Evolutionary conservation across 129 eudicot species (phyloP).

Genomic region (Escallonia herrerae): DNA sequence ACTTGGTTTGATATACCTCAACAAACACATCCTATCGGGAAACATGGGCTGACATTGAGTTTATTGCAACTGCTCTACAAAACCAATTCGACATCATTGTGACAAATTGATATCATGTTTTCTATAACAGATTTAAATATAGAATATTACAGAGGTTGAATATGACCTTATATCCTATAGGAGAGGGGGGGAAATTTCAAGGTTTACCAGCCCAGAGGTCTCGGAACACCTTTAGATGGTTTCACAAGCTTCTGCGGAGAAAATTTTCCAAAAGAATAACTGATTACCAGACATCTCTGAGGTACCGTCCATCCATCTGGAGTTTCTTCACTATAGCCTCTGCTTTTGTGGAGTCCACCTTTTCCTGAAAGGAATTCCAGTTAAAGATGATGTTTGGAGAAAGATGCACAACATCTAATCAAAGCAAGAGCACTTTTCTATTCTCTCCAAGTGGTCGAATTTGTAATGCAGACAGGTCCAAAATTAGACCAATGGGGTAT

Average conservation of each 20-base stretch:
- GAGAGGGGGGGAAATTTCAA: too few relatives aligned
- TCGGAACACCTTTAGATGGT: background rate
- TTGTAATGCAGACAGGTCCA: too few relatives aligned
- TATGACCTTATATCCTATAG: too few relatives aligned
- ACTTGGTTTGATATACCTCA: too few relatives aligned
- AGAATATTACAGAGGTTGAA: background rate
- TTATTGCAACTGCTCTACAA: background rate
- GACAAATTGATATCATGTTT: background rate
- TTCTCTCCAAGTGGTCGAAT: too few relatives aligned
- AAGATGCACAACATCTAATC: too few relatives aligned
- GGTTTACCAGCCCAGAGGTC: too few relatives aligned
- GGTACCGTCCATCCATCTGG: slow-evolving; percentile 60
- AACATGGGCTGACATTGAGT: too few relatives aligned
- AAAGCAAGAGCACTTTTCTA: too few relatives aligned
- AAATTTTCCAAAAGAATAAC: background rate
- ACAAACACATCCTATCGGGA: too few relatives aligned
- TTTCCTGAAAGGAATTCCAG: slow-evolving; percentile 27
- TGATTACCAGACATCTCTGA: slow-evolving; percentile 65
- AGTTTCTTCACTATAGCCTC: slow-evolving; percentile 64
- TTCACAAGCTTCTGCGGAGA: background rate
- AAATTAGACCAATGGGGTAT: too few relatives aligned
- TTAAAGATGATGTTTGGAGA: background rate
- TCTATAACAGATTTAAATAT: background rate
- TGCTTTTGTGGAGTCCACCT: slow-evolving; percentile 40
- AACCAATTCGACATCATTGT: background rate